Base-by-base conservation (phyloP, 352 stramenopile species). In the Globisporangium parvum region DNA sequence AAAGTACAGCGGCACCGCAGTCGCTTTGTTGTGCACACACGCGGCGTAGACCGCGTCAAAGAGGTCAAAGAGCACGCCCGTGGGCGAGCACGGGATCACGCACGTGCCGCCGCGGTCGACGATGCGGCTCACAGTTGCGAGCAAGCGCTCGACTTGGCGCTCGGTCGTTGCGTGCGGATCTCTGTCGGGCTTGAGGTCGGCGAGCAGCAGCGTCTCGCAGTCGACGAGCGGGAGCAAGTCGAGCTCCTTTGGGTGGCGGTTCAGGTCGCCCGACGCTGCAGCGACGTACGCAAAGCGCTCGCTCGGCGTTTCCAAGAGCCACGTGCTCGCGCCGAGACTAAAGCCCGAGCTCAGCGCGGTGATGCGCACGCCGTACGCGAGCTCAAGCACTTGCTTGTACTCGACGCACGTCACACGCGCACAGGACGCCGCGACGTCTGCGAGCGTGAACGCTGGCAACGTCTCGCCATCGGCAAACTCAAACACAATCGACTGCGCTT, bases 241-340 rank as follows among this genome's bases (percentile, higher is more conserved):
- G 20, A 95, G 66, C 39, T 91, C 81, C 49, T 90, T 90, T 21
- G 85, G 81, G 62, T 95, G 83, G 28, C 85, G 79, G 53, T 91
- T 91, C n/a, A 88, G 75, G 53, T 95, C 85, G 24, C 80, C 84
- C 3, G 82, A 93, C 1, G 82, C 79, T 2, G 82, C 75, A 2
- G 79, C 65, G 12, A 92, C 79, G 59, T 95, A 95, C 20, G 80
- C 83, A 45, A 93, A 58, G 26, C 70, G 67, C 14, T 91, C 83
- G 42, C 67, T 89, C 9, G 77, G 71, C 11, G 75, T 76, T 59
- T 92, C 78, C 3, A 95, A 37, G 2, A 91, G 65, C 82, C 83
- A 95, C 51, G 80, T 71, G 54, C 73, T 75, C 1, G 85, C 71
- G 0, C 85, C 85, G 28, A 95, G 67, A 35, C 71, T 85, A 44